Evolutionary conservation across 169 alveolate species (phyloP), one percentile per base, ranked within the genome.

Genomic region (Miamiensis avidus): DNA sequence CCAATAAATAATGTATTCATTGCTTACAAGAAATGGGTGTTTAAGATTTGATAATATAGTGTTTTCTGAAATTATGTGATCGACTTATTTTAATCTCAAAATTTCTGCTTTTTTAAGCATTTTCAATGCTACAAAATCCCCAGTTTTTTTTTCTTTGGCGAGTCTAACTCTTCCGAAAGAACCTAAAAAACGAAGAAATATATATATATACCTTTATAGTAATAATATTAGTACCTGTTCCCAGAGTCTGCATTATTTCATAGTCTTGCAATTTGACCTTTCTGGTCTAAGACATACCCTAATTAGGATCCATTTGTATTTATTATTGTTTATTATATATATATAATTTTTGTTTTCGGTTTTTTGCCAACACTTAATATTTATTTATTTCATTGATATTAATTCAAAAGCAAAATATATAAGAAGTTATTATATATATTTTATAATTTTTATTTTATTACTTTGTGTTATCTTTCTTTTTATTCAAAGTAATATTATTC

Each of bases 71-170:
- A 89, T 77, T 72, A 89, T 84, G 49, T 89, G 94, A 87, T 89
- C 95, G 0, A 92, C 95, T 77, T 92, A 74, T 88, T 92, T 92
- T 74, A 89, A 74, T 75, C 92, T 69, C 31, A 92, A 82, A 28
- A 92, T 92, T 78, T 92, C 95, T 29, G 89, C 91, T 76, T 92
- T 92, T 76, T 92, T 92, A 26, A 92, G 72, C 82, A 89, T 89
- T 89, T 92, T 92, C 86, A 92, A 82, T 25, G 95, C 95, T 30
- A 74, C 87, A 81, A 78, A 89, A 25, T 89, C 92, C 25, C 92
- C 92, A 26, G 95, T 86, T 78, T 89, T 84, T 72, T 88, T 89
- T 78, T 91, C 76, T 78, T 87, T 89, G 25, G 93, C 91, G 64
- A 92, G 81, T 75, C 89, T 82, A 25, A 91, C 86, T 29, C 91